Evolutionary conservation across 768 basidiomycete genomes (phyloP).

Genomic region (Rhodocollybia butyracea): DNA sequence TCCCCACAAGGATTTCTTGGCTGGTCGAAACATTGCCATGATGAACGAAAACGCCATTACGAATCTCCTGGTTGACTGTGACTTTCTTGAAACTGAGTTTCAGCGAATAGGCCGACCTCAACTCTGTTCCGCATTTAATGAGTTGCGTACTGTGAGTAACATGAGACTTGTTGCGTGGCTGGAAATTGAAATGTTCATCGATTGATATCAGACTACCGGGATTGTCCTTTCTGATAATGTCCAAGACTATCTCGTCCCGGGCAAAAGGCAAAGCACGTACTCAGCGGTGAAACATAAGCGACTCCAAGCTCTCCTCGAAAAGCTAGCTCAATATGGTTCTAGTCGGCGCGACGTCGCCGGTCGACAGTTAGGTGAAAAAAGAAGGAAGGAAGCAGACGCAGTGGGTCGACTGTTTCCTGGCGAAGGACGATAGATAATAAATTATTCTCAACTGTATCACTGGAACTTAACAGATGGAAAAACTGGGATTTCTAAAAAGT

Average conservation of each 20-base stretch:
- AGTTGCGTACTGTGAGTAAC: constrained; percentile 68
- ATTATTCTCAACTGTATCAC: neutral
- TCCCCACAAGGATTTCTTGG: constrained; percentile 65
- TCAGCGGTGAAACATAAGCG: constrained; percentile 64
- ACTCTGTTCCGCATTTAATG: constrained; percentile 69
- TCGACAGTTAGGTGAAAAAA: constrained; percentile 66
- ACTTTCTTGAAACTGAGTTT: constrained; percentile 87
- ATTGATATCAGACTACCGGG: constrained; percentile 52
- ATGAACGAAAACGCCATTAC: constrained; percentile 90
- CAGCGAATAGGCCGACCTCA: constrained; percentile 70
- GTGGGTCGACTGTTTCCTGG: constrained; percentile 74
- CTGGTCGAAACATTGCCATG: constrained; percentile 67
- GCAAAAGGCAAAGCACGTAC: constrained; percentile 65
- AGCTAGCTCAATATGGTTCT: constrained; percentile 67
- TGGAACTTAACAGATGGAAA: neutral
- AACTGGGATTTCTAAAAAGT: constrained; percentile 4
- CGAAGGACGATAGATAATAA: constrained; percentile 46
- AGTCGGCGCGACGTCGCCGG: constrained; percentile 55
- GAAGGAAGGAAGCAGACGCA: constrained; percentile 75
- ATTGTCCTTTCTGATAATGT: constrained; percentile 73
- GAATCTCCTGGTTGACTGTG: constrained; percentile 82
- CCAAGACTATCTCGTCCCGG: constrained; percentile 75
- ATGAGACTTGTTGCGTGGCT: neutral
- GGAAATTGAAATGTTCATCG: constrained; percentile 10
- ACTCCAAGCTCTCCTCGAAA: constrained; percentile 73